Percentiles rank a stretch among this genome's conserved stretches.
Evolutionary conservation across 331 rosid genomes (phyloP).

Genomic region (Pyrus hybrid): DNA sequence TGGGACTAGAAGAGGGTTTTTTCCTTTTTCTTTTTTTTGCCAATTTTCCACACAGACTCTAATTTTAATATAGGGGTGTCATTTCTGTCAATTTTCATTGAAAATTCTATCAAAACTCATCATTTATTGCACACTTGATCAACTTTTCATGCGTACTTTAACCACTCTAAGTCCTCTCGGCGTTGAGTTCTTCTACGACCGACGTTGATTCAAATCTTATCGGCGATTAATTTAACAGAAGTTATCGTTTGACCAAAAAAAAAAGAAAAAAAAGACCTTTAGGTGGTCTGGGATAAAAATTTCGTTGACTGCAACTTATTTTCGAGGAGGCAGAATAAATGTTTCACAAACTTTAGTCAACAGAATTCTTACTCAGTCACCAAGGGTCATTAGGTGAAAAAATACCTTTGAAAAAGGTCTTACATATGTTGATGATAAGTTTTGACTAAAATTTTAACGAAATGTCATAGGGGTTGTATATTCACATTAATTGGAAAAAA

Average conservation of each 20-base stretch:
- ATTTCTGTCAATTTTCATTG: background rate
- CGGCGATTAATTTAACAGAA: too few relatives aligned
- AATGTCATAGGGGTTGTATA: background rate
- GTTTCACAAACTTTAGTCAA: background rate
- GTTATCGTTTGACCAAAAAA: too few relatives aligned
- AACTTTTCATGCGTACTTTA: too few relatives aligned
- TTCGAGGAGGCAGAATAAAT: background rate
- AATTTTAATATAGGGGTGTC: background rate
- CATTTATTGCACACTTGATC: background rate
- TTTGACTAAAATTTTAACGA: background rate
- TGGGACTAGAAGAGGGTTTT: background rate
- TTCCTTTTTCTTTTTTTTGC: background rate
- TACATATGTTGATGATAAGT: too few relatives aligned
- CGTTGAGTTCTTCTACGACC: fast-evolving
- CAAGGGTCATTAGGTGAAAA: background rate
- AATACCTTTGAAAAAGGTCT: background rate
- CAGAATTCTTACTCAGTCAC: background rate
- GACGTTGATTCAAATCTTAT: fast-evolving
- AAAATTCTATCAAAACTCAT: background rate
- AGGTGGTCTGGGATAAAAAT: background rate
- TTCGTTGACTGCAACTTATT: background rate
- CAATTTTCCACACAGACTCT: background rate
- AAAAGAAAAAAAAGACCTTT: too few relatives aligned
- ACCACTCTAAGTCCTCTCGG: background rate
- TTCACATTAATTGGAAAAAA: too few relatives aligned